phyloP scores from a whole-genome alignment of 108 stramenopile genomes.

The Asterionellopsis glacialis region DNA sequence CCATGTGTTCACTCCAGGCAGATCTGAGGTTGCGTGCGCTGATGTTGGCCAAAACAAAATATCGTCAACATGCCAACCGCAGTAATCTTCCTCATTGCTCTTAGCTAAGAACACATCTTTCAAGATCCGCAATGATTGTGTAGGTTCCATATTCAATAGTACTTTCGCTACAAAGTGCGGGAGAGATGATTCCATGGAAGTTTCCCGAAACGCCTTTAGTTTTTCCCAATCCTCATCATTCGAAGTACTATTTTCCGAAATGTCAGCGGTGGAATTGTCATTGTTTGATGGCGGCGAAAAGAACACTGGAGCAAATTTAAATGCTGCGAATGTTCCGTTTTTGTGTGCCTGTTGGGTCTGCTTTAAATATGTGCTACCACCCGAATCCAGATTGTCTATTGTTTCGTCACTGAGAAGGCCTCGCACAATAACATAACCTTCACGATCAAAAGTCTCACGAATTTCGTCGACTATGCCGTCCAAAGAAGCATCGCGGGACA shows the following conservation, averaged over 20 bases:
- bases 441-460: slow-evolving; percentile 10
- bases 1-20: slow-evolving; percentile 58
- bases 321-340: slow-evolving; percentile 1
- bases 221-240: not conserved
- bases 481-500: too few relatives aligned
- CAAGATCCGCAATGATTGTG: slow-evolving; percentile 7
- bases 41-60: slow-evolving; percentile 52
- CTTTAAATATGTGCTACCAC: slow-evolving; percentile 5
- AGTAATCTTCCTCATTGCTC: slow-evolving; percentile 9
- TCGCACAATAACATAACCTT: slow-evolving; percentile 25
- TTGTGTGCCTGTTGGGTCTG: not conserved
- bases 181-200: slow-evolving; percentile 11
- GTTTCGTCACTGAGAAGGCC: slow-evolving; percentile 19
- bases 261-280: too few relatives aligned
- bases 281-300: not conserved
- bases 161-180: slow-evolving; percentile 13
- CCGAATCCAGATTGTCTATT: slow-evolving; percentile 9
- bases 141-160: slow-evolving; percentile 13
- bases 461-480: too few relatives aligned
- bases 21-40: not conserved
- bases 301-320: slow-evolving; percentile 6
- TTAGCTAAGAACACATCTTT: slow-evolving; percentile 23
- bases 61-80: slow-evolving; percentile 70
- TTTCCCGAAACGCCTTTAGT: slow-evolving; percentile 13
- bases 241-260: too few relatives aligned